Evolutionary conservation across 2,329 filamentous ascomycete genomes (phyloP), one percentile per base, ranked within the genome.

Genomic region (Beauveria medogensis): DNA sequence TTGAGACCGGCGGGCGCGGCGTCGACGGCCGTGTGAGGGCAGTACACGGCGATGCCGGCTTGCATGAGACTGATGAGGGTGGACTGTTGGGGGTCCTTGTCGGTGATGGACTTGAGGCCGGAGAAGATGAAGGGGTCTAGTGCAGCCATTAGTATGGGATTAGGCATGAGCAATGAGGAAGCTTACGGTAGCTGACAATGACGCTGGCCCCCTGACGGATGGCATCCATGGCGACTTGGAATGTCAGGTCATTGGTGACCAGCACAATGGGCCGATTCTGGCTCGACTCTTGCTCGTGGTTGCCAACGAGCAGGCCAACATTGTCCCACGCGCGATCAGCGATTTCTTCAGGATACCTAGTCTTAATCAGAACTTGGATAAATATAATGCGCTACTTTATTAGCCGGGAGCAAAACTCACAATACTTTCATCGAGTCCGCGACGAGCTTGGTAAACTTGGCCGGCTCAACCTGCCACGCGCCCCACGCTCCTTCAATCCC

Each of bases 81-180:
- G 48, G 87, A 83, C 72, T 99, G 94, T 73, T 97, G 94, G 10
- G 91, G 83, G 70, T 99, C 90, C 64, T 82, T 82, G 53, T 92
- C 83, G 40, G 91, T 96, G 70, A 99, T 79, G 65, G 90, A 88
- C 76, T 97, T 99, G 67, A 99, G 81, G 58, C 90, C 90, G 54
- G 90, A 86, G 80, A 99, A 99, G 71, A 99, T 97, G 72, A 97
- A 94, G 24, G 94, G 94, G 75, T 99, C 91, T 95, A 75, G 97
- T 90, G 93, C 47, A 46, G 51, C n/a, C 44, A 20, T 52, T 22
- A 46, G 24, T 7, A 44, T 18, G 24, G 16, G n/a, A n/a, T 3
- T 14, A 24, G 16, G 7, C 5, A 55, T 3, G 5, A 3, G 53
- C 2, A 16, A 9, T 12, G 18, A 40, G 4, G 20, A 43, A 24